phyloP scores from a whole-genome alignment of 2,329 filamentous ascomycete species.

The Sclerotinia spermophila region DNA sequence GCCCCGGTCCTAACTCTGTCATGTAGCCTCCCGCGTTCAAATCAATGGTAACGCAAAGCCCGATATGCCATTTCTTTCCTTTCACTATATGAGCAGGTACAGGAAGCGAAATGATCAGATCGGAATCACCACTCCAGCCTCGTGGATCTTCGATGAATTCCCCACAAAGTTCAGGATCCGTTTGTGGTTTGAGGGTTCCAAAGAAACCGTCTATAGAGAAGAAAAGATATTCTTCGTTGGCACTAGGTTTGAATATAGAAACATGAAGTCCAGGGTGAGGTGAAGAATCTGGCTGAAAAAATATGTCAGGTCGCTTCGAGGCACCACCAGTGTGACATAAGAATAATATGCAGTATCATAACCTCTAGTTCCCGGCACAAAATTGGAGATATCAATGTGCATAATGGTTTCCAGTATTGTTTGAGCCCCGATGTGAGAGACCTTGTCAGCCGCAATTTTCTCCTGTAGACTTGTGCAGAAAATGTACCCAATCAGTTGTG shows the following conservation, averaged over 20 bases:
- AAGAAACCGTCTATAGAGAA: not conserved
- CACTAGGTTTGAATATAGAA: not conserved
- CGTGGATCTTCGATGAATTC: not conserved
- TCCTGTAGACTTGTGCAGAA: not conserved
- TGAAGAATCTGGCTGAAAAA: not conserved
- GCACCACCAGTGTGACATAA: not conserved
- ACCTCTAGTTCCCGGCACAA: not conserved
- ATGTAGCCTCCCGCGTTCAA: not conserved
- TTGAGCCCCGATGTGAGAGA: not conserved
- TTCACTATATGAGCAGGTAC: not conserved
- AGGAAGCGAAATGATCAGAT: not conserved
- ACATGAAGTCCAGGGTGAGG: not conserved
- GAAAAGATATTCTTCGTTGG: not conserved
- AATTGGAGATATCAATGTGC: not conserved
- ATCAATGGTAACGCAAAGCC: not conserved
- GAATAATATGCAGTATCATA: not conserved
- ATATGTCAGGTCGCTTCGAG: not conserved
- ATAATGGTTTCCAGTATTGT: not conserved
- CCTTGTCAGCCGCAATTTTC: not conserved
- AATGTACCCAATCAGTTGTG: not conserved
- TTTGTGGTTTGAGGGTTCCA: not conserved
- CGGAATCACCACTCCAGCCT: not conserved
- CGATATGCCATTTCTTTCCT: not conserved
- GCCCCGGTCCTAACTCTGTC: too few species aligned
- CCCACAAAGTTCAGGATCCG: not conserved